Conservation (phyloP, 148 eudicot species). For the Cornus kousa region DNA sequence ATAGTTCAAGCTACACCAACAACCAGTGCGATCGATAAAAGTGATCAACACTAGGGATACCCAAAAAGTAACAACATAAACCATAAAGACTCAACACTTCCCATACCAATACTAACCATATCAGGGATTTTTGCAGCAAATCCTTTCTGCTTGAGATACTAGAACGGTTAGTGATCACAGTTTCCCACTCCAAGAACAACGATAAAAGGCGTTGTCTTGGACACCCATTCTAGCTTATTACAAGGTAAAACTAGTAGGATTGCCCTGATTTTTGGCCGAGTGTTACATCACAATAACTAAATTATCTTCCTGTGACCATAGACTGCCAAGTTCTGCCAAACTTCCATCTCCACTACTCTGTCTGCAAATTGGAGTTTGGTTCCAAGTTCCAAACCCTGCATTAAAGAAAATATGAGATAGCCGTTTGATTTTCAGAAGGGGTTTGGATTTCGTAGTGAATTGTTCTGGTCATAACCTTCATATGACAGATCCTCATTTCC, state of each 20-base stretch:
- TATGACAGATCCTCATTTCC: conserved; percentile 43
- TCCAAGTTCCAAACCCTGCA: conserved; percentile 22
- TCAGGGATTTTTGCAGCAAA: not conserved
- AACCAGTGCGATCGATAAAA: conserved; percentile 30
- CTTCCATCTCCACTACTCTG: conserved; percentile 24
- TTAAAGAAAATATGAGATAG: conserved; percentile 13
- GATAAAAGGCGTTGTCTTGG: conserved; percentile 57
- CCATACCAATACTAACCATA: conserved; percentile 7
- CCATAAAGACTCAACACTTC: not conserved
- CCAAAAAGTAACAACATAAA: not conserved
- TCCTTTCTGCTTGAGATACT: not conserved
- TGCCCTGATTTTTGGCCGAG: not conserved
- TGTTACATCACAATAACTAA: conserved; percentile 13
- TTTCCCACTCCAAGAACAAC: conserved; percentile 40
- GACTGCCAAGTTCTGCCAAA: conserved; percentile 16
- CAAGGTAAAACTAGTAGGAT: conserved; percentile 13
- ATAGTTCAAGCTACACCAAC: conserved; percentile 10
- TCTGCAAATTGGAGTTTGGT: conserved; percentile 14
- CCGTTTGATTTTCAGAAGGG: conserved; percentile 26
- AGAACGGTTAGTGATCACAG: not conserved
- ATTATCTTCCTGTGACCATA: conserved; percentile 22
- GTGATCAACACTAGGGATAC: conserved; percentile 15
- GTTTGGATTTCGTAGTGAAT: conserved; percentile 37
- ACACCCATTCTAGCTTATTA: conserved; percentile 20
- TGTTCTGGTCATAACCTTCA: conserved; percentile 42